These are phyloP conservation scores for Yueomyces sinensis DNA, from an alignment of 805 yeast species.

Conservation along the genomic window DNA sequence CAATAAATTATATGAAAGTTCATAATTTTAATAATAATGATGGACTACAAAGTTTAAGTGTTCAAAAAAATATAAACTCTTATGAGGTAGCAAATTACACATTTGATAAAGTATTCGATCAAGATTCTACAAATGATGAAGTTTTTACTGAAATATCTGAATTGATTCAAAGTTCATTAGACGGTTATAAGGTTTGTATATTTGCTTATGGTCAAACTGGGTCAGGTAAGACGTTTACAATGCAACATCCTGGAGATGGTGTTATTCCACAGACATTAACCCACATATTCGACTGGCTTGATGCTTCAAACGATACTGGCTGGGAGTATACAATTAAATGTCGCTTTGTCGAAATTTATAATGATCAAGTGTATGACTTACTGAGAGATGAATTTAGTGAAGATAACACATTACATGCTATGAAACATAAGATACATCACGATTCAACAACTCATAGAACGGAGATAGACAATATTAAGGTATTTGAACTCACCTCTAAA, in stretches of 20 bases:
- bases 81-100: slow-evolving; percentile 27
- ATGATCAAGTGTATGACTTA: slow-evolving; percentile 67
- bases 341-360: slow-evolving; percentile 81
- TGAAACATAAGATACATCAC: slow-evolving; percentile 60
- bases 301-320: slow-evolving; percentile 35
- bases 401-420: slow-evolving; percentile 5
- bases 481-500: slow-evolving; percentile 32
- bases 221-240: slow-evolving; percentile 87
- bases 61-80: slow-evolving; percentile 6
- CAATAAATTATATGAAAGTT: slow-evolving; percentile 21
- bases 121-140: slow-evolving; percentile 38
- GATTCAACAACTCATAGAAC: slow-evolving; percentile 43
- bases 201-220: slow-evolving; percentile 98
- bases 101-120: slow-evolving; percentile 70
- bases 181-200: slow-evolving; percentile 85
- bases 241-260: slow-evolving; percentile 63
- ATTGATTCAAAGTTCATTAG: slow-evolving; percentile 70
- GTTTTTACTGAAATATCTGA: slow-evolving; percentile 81
- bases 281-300: slow-evolving; percentile 53
- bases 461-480: slow-evolving; percentile 43
- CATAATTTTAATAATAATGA: slow-evolving; percentile 15
- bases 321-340: slow-evolving; percentile 57
- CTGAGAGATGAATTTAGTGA: slow-evolving; percentile 21
- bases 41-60: slow-evolving; percentile 17
- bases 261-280: slow-evolving; percentile 67